Evolutionary conservation across 179 eudicot genomes (phyloP).

Genomic region (Nepenthes alata): DNA sequence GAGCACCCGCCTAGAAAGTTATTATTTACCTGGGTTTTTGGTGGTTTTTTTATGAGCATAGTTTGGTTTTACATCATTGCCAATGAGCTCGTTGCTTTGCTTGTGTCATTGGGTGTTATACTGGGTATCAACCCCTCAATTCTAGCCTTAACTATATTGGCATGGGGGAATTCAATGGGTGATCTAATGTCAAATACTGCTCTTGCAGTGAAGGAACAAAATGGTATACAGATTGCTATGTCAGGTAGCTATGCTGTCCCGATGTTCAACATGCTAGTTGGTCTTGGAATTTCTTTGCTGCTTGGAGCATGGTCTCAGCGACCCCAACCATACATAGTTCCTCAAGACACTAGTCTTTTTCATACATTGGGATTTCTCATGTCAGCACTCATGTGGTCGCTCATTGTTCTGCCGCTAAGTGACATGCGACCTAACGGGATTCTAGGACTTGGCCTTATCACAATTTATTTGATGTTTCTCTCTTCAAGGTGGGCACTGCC

Average conservation of each 20-base stretch:
- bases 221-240: slow-evolving; percentile 79
- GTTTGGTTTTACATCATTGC: slow-evolving; percentile 92
- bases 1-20: slow-evolving; percentile 73
- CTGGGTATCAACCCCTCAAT: slow-evolving; percentile 62
- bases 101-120: slow-evolving; percentile 54
- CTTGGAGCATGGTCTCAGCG: slow-evolving; percentile 59
- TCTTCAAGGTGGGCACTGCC: slow-evolving; percentile 46
- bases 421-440: slow-evolving; percentile 74
- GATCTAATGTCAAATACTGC: slow-evolving; percentile 81
- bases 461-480: slow-evolving; percentile 56
- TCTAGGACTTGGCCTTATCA: slow-evolving; percentile 60
- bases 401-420: slow-evolving; percentile 40
- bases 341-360: slow-evolving; percentile 41
- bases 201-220: slow-evolving; percentile 56
- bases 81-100: slow-evolving; percentile 71
- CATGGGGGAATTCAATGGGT: slow-evolving; percentile 98
- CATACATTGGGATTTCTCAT: slow-evolving; percentile 63
- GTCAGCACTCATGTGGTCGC: slow-evolving; percentile 58
- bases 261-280: slow-evolving; percentile 78
- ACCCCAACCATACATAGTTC: slow-evolving; percentile 33
- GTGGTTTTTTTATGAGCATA: slow-evolving; percentile 96
- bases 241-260: slow-evolving; percentile 86
- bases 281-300: slow-evolving; percentile 77
- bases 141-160: slow-evolving; percentile 76
- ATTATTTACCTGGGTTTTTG: slow-evolving; percentile 64